These are phyloP conservation scores for Rhodotorula toruloides DNA, from an alignment of 768 basidiomycete species.

Conservation along the genomic window DNA sequence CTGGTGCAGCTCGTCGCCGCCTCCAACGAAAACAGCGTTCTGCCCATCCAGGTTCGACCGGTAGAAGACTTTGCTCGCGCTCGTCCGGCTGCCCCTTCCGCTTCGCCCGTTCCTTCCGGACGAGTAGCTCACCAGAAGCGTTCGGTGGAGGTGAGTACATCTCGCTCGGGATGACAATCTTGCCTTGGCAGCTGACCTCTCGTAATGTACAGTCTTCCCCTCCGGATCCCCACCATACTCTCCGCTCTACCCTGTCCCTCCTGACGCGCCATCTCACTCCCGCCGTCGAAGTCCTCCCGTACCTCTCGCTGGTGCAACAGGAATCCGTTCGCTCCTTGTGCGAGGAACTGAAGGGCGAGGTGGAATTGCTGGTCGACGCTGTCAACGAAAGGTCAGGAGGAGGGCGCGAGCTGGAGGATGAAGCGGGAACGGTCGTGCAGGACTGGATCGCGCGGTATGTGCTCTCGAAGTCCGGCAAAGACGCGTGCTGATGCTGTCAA, in stretches of 20 bases:
- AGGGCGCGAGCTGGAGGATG: too few species aligned
- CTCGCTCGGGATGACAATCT: too few species aligned
- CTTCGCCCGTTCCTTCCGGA: slow-evolving; percentile 10
- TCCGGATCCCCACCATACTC: neutral
- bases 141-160: neutral
- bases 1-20: neutral
- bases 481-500: too few species aligned
- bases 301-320: neutral
- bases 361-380: neutral
- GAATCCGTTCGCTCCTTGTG: neutral
- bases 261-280: neutral
- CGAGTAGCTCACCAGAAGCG: neutral
- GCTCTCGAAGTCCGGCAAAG: too few species aligned
- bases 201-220: too few species aligned
- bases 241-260: neutral
- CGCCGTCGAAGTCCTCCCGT: neutral
- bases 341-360: neutral
- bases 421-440: too few species aligned
- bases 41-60: neutral
- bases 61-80: too few species aligned
- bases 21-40: neutral
- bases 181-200: too few species aligned
- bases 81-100: neutral
- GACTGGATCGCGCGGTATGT: too few species aligned
- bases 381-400: neutral